phyloP scores from a whole-genome alignment of 2,329 filamentous ascomycete genomes.

The Nothopassalora personata region DNA sequence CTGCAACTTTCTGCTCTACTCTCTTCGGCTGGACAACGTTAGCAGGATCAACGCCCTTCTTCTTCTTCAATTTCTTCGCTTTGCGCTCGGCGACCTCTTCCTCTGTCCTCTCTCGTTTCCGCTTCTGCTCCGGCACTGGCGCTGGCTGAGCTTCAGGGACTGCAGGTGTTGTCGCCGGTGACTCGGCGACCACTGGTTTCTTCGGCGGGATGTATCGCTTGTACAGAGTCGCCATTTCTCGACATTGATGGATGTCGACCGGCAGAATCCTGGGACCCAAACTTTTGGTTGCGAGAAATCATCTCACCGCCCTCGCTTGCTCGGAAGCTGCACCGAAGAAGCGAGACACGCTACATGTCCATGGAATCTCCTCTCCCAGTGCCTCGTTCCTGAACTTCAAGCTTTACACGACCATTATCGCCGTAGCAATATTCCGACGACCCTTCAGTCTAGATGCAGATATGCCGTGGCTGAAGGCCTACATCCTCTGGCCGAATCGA shows the following conservation, averaged over 20 bases:
- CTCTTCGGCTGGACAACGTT: constrained; percentile 2
- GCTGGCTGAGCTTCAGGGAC: not conserved
- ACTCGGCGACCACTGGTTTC: not conserved
- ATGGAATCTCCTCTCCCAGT: not conserved
- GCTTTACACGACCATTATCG: not conserved
- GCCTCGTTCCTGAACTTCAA: not conserved
- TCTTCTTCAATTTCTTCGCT: constrained; percentile 30
- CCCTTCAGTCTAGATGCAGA: not conserved
- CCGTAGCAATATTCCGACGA: not conserved
- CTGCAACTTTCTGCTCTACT: not conserved
- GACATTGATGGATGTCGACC: not conserved
- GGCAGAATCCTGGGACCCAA: not conserved
- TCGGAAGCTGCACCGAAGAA: not conserved
- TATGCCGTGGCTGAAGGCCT: constrained; percentile 7
- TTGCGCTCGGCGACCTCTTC: constrained; percentile 30
- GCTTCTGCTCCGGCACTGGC: constrained; percentile 22
- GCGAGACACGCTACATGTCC: not conserved
- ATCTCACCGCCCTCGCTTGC: not conserved
- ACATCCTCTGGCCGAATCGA: constrained; percentile 7
- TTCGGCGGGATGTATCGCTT: constrained; percentile 44
- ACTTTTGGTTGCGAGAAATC: not conserved
- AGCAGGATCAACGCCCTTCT: constrained; percentile 23
- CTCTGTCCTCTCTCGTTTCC: constrained; percentile 30
- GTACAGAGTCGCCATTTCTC: constrained; percentile 41
- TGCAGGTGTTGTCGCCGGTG: not conserved